Evolutionary conservation across 1,284 basidiomycete genomes (phyloP), one percentile per base, ranked within the genome.

Genomic region (Puccinia horiana): DNA sequence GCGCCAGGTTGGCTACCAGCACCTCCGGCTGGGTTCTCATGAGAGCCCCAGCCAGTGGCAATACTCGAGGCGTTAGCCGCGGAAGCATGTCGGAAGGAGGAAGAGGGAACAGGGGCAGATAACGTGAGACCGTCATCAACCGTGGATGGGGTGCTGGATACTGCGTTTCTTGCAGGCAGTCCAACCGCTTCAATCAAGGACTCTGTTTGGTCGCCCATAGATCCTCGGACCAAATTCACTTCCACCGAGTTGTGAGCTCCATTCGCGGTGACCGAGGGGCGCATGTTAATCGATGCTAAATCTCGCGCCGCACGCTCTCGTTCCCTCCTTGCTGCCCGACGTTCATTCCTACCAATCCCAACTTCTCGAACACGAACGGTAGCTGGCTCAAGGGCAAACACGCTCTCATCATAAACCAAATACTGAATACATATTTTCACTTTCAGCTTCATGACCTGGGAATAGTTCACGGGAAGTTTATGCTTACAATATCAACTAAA

Each of bases 301-400:
- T 91, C 90, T 23, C 90, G 90, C 35, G 88, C 86, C 74, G 91
- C 89, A 9, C 90, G 91, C 91, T 83, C 93, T 89, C 58, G 92
- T 91, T 84, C 93, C 88, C 93, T 89, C 58, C 93, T 89, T 37
- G 93, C 93, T 26, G 93, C 93, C 82, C 93, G 88, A 58, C 93
- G 90, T 86, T 94, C 93, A 4, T 93, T 92, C 5, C 94, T 90
- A 20, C 93, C 93, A 70, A 95, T 93, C 61, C 94, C 90, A 35
- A 95, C 93, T 86, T 95, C 94, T 8, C 93, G 91, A n/a, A 95
- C 93, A 37, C 93, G 90, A 29, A 95, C 93, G 0, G 94, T 95
- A 2, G 93, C 93, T 23, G 93, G 93, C 86, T 95, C 93, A 44
- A 95, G 87, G 14, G 94, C 93, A 85, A 95, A 95, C 26, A 95